Evolutionary conservation across 2,329 filamentous ascomycete genomes (phyloP).

Genomic region (Epichloe glyceriae): DNA sequence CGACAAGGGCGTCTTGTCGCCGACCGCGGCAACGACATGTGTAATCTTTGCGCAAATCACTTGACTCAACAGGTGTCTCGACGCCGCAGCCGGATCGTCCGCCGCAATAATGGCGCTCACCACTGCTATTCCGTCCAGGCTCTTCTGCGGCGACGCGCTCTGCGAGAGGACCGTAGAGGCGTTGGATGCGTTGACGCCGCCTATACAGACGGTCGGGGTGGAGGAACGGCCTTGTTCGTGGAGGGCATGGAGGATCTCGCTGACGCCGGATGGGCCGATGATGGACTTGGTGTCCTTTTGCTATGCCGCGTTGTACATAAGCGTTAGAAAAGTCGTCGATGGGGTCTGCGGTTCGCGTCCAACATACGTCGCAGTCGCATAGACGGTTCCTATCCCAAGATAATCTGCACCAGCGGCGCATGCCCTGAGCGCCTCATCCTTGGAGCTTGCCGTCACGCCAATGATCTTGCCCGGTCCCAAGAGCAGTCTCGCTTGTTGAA

Average conservation of each 20-base stretch:
- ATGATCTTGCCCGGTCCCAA: conserved; percentile 71
- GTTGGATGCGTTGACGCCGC: conserved; percentile 71
- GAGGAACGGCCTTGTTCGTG: conserved; percentile 28
- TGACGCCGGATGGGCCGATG: conserved; percentile 42
- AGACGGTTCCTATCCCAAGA: conserved; percentile 81
- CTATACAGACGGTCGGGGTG: conserved; percentile 68
- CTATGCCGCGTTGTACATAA: conserved; percentile 23
- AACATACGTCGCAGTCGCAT: conserved; percentile 64
- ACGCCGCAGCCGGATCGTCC: conserved; percentile 48
- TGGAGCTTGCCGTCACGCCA: conserved; percentile 69
- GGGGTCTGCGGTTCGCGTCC: neutral
- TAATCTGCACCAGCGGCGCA: conserved; percentile 74
- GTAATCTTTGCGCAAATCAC: conserved; percentile 36
- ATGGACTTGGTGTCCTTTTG: conserved; percentile 72
- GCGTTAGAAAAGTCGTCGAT: neutral
- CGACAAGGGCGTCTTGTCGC: conserved; percentile 54
- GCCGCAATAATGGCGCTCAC: conserved; percentile 81
- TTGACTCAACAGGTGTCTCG: conserved; percentile 38
- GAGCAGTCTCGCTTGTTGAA: conserved; percentile 46
- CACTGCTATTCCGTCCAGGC: conserved; percentile 70
- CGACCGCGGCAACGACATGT: conserved; percentile 46
- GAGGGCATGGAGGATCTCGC: conserved; percentile 43
- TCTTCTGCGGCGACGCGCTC: conserved; percentile 36
- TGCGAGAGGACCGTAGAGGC: conserved; percentile 62
- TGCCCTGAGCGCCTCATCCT: conserved; percentile 60